phyloP scores from a whole-genome alignment of 2,329 filamentous ascomycete genomes.

The Pseudocercospora crystallina region DNA sequence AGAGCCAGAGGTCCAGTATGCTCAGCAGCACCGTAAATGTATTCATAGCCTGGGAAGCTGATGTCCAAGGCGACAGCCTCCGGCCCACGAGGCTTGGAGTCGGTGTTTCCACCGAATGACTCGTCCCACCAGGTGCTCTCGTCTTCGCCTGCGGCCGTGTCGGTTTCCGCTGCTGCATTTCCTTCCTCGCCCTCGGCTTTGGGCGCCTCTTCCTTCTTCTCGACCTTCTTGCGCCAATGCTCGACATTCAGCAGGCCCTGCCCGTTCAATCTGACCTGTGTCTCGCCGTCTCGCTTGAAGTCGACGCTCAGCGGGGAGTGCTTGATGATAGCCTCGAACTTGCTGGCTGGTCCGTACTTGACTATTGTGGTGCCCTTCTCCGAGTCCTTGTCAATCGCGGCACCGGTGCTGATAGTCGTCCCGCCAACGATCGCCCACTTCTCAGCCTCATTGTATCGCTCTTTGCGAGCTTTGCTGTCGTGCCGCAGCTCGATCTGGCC shows the following conservation, averaged over 20 bases:
- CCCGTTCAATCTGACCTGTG: slow-evolving; percentile 85
- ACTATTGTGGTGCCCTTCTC: slow-evolving; percentile 69
- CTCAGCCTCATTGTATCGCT: slow-evolving; percentile 89
- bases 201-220: slow-evolving; percentile 60
- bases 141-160: slow-evolving; percentile 57
- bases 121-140: slow-evolving; percentile 99
- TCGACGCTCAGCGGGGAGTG: slow-evolving; percentile 82
- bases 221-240: slow-evolving; percentile 88
- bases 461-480: slow-evolving; percentile 79
- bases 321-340: slow-evolving; percentile 79
- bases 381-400: slow-evolving; percentile 65
- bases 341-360: slow-evolving; percentile 72
- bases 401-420: slow-evolving; percentile 68
- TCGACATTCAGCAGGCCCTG: slow-evolving; percentile 89
- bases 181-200: slow-evolving; percentile 53
- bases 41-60: slow-evolving; percentile 83
- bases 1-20: slow-evolving; percentile 86
- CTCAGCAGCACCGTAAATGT: slow-evolving; percentile 92
- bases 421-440: slow-evolving; percentile 85
- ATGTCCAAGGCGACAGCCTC: slow-evolving; percentile 92
- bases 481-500: slow-evolving; percentile 86
- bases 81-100: slow-evolving; percentile 90
- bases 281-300: slow-evolving; percentile 78
- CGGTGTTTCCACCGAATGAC: slow-evolving; percentile 89
- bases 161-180: slow-evolving; percentile 30